These are phyloP conservation scores for Pseudonitzschia multistriata DNA, from an alignment of 108 stramenopile species.

Conservation along the genomic window DNA sequence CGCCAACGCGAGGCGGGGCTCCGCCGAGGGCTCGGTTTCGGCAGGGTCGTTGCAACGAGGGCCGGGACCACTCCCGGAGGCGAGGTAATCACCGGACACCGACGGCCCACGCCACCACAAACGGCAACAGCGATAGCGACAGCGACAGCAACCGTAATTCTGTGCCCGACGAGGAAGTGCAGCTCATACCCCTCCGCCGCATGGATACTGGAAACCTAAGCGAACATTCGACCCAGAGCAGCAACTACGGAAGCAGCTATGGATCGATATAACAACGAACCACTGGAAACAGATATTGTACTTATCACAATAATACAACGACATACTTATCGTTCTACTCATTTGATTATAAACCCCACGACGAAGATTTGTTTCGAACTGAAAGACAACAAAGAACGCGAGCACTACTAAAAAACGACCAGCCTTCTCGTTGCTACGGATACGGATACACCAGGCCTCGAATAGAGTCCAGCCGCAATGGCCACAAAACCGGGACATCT, in stretches of 20 bases:
- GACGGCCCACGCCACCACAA: neutral
- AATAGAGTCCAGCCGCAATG: too few species aligned
- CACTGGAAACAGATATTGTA: too few species aligned
- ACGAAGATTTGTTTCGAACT: too few species aligned
- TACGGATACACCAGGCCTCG: too few species aligned
- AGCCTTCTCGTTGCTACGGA: too few species aligned
- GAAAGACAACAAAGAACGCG: too few species aligned
- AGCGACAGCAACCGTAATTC: neutral
- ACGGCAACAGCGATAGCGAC: neutral
- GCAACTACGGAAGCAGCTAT: neutral
- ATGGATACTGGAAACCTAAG: neutral
- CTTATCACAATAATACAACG: too few species aligned
- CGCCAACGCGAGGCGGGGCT: neutral
- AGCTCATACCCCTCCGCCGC: neutral
- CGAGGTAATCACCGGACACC: neutral
- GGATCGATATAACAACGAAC: slow-evolving; percentile 2
- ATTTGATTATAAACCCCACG: too few species aligned
- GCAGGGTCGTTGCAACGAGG: neutral
- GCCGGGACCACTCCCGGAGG: neutral
- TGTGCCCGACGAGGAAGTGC: too few species aligned
- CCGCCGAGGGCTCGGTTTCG: neutral
- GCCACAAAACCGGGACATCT: too few species aligned
- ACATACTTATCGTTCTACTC: too few species aligned
- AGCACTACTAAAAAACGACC: too few species aligned
- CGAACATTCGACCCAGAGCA: neutral